Evolutionary conservation across 164 flowering plant genomes (phyloP).

Genomic region (Vitis vinifera): DNA sequence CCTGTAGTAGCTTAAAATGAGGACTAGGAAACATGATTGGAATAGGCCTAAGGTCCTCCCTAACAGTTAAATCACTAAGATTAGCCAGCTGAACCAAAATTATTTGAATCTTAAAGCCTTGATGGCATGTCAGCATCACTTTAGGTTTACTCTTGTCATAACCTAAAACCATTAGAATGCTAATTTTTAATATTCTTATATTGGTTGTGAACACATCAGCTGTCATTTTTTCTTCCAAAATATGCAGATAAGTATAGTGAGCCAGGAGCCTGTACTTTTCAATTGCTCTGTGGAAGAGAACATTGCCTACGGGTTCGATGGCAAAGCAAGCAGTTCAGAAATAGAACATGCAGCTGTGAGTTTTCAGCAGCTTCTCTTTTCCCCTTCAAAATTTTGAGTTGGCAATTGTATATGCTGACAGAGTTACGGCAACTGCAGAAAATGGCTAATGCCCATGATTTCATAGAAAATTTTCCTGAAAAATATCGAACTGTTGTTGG

Average conservation of each 20-base stretch:
- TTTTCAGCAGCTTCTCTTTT: neutral
- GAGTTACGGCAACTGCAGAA: constrained; percentile 47
- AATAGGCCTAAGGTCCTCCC: too few relatives aligned
- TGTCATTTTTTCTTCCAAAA: neutral
- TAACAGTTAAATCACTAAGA: too few relatives aligned
- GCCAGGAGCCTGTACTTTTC: constrained; percentile 97
- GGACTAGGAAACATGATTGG: too few relatives aligned
- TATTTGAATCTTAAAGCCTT: too few relatives aligned
- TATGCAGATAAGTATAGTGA: constrained; percentile 88
- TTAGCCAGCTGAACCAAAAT: too few relatives aligned
- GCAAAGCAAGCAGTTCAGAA: constrained; percentile 61
- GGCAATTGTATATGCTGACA: neutral
- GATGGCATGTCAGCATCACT: too few relatives aligned
- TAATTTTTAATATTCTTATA: too few relatives aligned
- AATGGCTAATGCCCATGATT: constrained; percentile 99
- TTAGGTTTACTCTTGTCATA: too few relatives aligned
- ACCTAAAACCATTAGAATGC: too few relatives aligned
- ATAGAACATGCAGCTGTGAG: constrained; percentile 93
- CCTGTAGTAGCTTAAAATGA: too few relatives aligned
- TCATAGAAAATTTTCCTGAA: constrained; percentile 82
- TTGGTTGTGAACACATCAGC: too few relatives aligned
- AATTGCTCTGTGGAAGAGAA: constrained; percentile 93
- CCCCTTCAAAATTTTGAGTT: too few relatives aligned
- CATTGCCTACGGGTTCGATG: constrained; percentile 86
- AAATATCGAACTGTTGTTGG: constrained; percentile 86